Percentiles rank a stretch among this genome's conserved stretches.
Evolutionary conservation across 805 yeast genomes (phyloP).

Genomic region (Hagleromyces aurorensis): DNA sequence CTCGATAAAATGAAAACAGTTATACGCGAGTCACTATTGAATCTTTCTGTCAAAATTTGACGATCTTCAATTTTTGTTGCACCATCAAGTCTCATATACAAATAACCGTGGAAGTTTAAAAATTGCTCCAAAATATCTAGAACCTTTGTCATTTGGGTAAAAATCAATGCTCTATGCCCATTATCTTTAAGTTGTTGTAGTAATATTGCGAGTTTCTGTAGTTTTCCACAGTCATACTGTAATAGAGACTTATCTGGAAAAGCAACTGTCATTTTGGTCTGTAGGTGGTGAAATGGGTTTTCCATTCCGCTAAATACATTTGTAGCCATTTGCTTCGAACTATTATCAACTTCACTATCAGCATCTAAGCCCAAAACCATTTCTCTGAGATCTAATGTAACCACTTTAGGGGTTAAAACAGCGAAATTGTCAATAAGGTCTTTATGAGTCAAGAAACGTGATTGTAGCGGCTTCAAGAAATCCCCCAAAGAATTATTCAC

Average conservation of each 20-base stretch:
- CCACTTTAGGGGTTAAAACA: slow-evolving; percentile 82
- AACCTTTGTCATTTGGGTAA: slow-evolving; percentile 97
- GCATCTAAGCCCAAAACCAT: slow-evolving; percentile 22
- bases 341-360: slow-evolving; percentile 18
- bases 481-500: slow-evolving; percentile 20
- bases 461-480: slow-evolving; percentile 36
- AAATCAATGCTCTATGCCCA: slow-evolving; percentile 91
- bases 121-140: slow-evolving; percentile 89
- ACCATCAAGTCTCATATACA: slow-evolving; percentile 94
- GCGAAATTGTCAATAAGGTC: slow-evolving; percentile 66
- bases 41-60: slow-evolving; percentile 86
- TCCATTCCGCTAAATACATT: slow-evolving; percentile 15
- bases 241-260: slow-evolving; percentile 91
- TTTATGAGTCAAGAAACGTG: slow-evolving; percentile 35
- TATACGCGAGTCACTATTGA: slow-evolving; percentile 76
- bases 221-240: slow-evolving; percentile 94
- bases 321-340: slow-evolving; percentile 21
- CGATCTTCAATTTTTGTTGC: slow-evolving; percentile 96
- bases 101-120: slow-evolving; percentile 86
- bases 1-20: slow-evolving; percentile 91
- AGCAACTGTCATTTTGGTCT: slow-evolving; percentile 81
- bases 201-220: slow-evolving; percentile 73
- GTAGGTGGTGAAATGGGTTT: slow-evolving; percentile 70
- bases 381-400: slow-evolving; percentile 62
- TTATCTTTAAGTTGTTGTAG: slow-evolving; percentile 69